These are phyloP conservation scores for Hyphochytrium catenoides DNA, from an alignment of 352 stramenopile species.

Conservation along the genomic window DNA sequence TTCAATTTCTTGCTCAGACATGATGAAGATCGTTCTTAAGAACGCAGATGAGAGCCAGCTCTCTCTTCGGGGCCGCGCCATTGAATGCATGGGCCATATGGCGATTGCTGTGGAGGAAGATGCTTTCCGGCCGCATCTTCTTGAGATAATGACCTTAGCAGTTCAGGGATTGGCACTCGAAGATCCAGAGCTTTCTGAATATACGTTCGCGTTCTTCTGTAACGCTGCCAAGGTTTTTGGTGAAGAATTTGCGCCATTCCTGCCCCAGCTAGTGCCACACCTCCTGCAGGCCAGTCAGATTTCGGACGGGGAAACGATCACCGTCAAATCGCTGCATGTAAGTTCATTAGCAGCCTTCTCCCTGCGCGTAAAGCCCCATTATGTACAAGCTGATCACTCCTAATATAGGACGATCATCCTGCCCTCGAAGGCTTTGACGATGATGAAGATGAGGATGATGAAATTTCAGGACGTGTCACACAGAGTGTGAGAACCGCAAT, in stretches of 20 bases:
- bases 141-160: conserved; percentile 77
- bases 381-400: too few relatives aligned
- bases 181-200: conserved; percentile 89
- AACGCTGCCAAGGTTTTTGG: conserved; percentile 95
- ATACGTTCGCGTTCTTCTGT: conserved; percentile 92
- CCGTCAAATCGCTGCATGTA: too few relatives aligned
- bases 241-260: conserved; percentile 81
- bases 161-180: conserved; percentile 75
- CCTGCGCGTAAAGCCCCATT: too few relatives aligned
- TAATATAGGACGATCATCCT: conserved; percentile 43
- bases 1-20: conserved; percentile 15
- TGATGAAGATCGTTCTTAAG: conserved; percentile 64
- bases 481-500: conserved; percentile 62
- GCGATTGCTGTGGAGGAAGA: conserved; percentile 86
- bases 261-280: conserved; percentile 42
- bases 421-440: conserved; percentile 38
- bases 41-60: conserved; percentile 77
- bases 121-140: conserved; percentile 81
- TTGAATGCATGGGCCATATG: conserved; percentile 96
- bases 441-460: conserved; percentile 36
- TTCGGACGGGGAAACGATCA: conserved; percentile 33
- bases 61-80: conserved; percentile 74
- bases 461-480: conserved; percentile 39
- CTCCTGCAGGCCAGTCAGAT: conserved; percentile 40
- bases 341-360: too few relatives aligned